Conservation (phyloP, 176 grass and related monocot genomes). For the Bromus sterilis region DNA sequence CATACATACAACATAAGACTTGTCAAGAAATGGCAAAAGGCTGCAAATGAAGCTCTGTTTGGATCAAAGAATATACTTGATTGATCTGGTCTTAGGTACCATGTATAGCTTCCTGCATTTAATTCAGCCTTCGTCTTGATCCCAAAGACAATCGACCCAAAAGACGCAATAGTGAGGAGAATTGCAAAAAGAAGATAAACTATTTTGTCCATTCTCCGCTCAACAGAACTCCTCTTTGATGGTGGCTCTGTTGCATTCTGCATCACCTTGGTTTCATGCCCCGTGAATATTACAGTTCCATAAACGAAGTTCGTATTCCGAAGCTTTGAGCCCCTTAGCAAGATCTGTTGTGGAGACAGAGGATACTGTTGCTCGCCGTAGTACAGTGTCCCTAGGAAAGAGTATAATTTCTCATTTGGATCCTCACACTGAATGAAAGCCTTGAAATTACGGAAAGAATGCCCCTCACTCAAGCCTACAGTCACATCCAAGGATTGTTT, state of each 20-base stretch:
- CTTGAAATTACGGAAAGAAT: conserved; percentile 53
- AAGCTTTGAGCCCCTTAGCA: conserved; percentile 86
- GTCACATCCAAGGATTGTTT: conserved; percentile 74
- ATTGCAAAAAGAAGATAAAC: conserved; percentile 74
- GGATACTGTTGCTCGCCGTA: conserved; percentile 50
- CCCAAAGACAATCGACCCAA: conserved; percentile 75
- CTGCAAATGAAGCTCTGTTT: conserved; percentile 49
- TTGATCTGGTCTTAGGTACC: conserved; percentile 80
- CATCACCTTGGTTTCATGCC: conserved; percentile 95
- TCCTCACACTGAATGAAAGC: conserved; percentile 82
- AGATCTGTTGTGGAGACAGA: conserved; percentile 74
- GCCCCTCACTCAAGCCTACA: conserved; percentile 40
- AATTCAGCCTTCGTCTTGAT: conserved; percentile 59
- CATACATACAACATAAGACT: conserved; percentile 83
- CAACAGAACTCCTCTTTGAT: conserved; percentile 91
- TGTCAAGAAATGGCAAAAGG: conserved; percentile 80
- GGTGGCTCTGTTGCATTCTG: conserved; percentile 87
- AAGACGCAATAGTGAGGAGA: conserved; percentile 49
- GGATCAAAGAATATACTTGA: conserved; percentile 71
- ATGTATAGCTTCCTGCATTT: conserved; percentile 50
- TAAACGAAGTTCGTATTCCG: conserved; percentile 67
- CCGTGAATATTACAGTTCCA: conserved; percentile 79
- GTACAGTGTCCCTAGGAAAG: conserved; percentile 73
- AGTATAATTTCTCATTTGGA: conserved; percentile 81
- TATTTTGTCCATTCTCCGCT: conserved; percentile 79